phyloP scores from a whole-genome alignment of 2,329 filamentous ascomycete species.

The Sordariomycetes sp. region DNA sequence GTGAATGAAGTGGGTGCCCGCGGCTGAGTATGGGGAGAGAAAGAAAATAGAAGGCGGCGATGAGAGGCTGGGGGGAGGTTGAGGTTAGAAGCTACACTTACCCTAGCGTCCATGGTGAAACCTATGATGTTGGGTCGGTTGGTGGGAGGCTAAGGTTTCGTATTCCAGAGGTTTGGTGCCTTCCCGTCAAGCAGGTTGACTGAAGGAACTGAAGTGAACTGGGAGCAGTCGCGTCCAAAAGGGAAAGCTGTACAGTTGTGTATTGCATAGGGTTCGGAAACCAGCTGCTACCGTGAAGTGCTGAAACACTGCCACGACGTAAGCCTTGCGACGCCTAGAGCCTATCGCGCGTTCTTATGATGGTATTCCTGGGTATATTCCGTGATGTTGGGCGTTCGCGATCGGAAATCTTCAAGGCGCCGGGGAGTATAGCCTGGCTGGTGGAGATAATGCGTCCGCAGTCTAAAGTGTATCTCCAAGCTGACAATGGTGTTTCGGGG shows the following conservation, averaged over 20 bases:
- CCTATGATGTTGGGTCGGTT: background rate
- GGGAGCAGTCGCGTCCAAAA: background rate
- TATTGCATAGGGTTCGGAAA: background rate
- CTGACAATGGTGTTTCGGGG: background rate
- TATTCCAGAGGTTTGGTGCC: background rate
- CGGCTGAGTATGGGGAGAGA: background rate
- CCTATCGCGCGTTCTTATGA: background rate
- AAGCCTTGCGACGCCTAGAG: background rate
- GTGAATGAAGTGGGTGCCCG: background rate
- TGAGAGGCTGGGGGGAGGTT: background rate
- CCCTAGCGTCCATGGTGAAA: slow-evolving; percentile 5
- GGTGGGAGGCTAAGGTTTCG: background rate
- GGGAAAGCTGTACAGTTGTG: background rate
- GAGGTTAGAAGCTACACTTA: background rate
- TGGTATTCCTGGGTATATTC: background rate
- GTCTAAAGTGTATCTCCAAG: background rate
- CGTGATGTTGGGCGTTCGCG: background rate
- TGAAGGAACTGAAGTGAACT: background rate
- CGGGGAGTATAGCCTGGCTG: background rate
- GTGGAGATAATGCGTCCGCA: background rate
- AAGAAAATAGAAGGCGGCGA: background rate
- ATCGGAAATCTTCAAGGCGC: background rate
- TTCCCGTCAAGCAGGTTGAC: background rate
- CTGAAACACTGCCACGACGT: background rate
- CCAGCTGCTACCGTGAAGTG: background rate